phyloP scores from a whole-genome alignment of 2,329 filamentous ascomycete genomes.

The Pseudogymnoascus sp. region DNA sequence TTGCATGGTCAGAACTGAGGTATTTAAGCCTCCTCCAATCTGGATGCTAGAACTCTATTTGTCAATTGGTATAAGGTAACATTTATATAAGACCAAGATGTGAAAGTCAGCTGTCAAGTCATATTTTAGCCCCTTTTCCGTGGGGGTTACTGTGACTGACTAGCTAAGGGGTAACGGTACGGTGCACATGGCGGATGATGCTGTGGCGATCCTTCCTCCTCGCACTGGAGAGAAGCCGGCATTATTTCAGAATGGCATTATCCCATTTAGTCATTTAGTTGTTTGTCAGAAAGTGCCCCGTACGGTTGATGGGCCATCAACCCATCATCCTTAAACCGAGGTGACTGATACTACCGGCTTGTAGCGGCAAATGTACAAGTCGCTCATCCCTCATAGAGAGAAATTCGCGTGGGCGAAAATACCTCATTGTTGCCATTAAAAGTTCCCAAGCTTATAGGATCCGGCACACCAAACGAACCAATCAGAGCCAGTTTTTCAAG shows the following conservation, averaged over 20 bases:
- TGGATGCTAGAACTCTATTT: not conserved
- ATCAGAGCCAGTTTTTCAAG: not conserved
- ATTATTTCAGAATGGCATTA: not conserved
- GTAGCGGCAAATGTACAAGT: not conserved
- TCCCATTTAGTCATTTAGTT: not conserved
- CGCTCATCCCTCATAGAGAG: not conserved
- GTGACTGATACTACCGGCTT: not conserved
- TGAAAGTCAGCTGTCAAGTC: not conserved
- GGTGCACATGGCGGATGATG: not conserved
- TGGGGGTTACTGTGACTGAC: not conserved
- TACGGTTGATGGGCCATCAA: not conserved
- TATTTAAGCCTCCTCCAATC: not conserved
- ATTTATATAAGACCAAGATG: not conserved
- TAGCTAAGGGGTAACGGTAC: not conserved
- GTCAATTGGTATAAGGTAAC: not conserved
- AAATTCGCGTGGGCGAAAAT: not conserved
- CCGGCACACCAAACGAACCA: not conserved
- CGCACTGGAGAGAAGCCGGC: not conserved
- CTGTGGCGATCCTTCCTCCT: not conserved
- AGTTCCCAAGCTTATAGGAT: not conserved
- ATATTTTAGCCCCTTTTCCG: too few species aligned
- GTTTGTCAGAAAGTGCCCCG: not conserved
- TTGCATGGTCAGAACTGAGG: not conserved
- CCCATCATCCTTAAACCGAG: not conserved
- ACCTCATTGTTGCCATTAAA: not conserved